Evolutionary conservation across 768 basidiomycete genomes (phyloP).

Genomic region (Kwoniella sp.): DNA sequence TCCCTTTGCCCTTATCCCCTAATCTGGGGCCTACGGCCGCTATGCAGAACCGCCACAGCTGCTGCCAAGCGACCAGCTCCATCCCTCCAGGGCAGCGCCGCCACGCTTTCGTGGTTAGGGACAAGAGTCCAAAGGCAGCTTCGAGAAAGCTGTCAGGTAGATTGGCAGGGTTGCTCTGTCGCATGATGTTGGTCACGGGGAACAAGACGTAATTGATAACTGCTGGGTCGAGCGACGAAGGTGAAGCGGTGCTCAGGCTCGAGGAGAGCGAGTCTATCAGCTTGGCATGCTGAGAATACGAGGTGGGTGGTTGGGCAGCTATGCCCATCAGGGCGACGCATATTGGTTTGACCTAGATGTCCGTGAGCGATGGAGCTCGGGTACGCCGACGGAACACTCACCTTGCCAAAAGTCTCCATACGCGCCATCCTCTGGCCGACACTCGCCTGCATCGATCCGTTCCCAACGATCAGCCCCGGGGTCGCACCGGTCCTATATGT

Average conservation of each 20-base stretch:
- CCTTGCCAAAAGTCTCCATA: slow-evolving; percentile 41
- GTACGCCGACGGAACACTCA: slow-evolving; percentile 7
- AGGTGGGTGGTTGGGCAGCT: slow-evolving; percentile 59
- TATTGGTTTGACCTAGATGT: slow-evolving; percentile 58
- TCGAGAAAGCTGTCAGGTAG: slow-evolving; percentile 80
- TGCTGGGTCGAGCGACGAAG: slow-evolving; percentile 55
- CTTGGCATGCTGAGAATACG: slow-evolving; percentile 55
- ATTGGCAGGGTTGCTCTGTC: slow-evolving; percentile 63
- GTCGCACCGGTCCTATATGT: too few relatives aligned
- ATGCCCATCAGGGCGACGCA: slow-evolving; percentile 78
- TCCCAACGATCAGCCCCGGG: too few relatives aligned
- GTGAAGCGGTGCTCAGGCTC: slow-evolving; percentile 54
- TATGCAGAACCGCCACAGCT: slow-evolving; percentile 60
- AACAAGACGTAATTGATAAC: slow-evolving; percentile 81
- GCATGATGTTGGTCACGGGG: slow-evolving; percentile 77
- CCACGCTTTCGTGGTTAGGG: slow-evolving; percentile 69
- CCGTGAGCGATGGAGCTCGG: not conserved
- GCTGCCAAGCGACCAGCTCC: slow-evolving; percentile 71
- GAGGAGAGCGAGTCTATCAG: slow-evolving; percentile 59
- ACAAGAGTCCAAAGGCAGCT: slow-evolving; percentile 61
- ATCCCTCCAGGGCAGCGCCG: slow-evolving; percentile 52
- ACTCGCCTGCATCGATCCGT: too few relatives aligned
- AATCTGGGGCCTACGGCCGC: slow-evolving; percentile 61
- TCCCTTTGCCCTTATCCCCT: slow-evolving; percentile 63
- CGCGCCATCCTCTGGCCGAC: slow-evolving; percentile 13